Evolutionary conservation across 2,329 filamentous ascomycete species (phyloP).

Genomic region (Cladosporium velox): DNA sequence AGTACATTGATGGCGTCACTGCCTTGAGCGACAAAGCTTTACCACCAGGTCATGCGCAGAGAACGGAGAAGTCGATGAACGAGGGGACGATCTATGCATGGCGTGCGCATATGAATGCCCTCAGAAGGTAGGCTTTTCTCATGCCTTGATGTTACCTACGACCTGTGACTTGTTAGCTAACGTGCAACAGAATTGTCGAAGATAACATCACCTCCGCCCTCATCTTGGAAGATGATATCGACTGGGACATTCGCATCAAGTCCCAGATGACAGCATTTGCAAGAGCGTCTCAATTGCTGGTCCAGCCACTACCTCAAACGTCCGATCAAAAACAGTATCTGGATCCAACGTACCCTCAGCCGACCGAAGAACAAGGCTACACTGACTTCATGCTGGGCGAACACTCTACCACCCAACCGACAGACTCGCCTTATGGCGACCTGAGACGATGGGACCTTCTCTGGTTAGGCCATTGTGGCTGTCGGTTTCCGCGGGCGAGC

Average conservation of each 20-base stretch:
- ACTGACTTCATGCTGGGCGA: conserved; percentile 24
- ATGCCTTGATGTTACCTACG: no score
- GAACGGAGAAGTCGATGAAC: conserved; percentile 30
- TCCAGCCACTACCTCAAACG: conserved; percentile 33
- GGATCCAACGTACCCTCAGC: conserved; percentile 27
- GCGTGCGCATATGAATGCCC: conserved; percentile 34
- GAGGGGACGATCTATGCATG: conserved; percentile 27
- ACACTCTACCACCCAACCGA: conserved; percentile 20
- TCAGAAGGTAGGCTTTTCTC: conserved; percentile 23
- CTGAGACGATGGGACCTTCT: conserved; percentile 41
- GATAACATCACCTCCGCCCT: conserved; percentile 43
- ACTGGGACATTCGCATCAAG: conserved; percentile 49
- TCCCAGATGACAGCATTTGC: conserved; percentile 42
- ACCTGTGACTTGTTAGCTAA: conserved; percentile 19
- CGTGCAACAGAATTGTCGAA: conserved; percentile 38
- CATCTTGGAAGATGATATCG: conserved; percentile 49
- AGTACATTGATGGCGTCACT: conserved; percentile 51
- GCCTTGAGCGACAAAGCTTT: conserved; percentile 38
- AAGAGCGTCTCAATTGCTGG: conserved; percentile 41
- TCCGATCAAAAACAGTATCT: conserved; percentile 21
- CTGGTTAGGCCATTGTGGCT: conserved; percentile 47
- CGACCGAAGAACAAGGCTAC: conserved; percentile 18
- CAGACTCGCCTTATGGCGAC: conserved; percentile 30
- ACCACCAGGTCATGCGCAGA: conserved; percentile 31
- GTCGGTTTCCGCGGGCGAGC: conserved; percentile 30